Evolutionary conservation across 75 land plant species (phyloP).

Genomic region (Cupressus sempervirens): DNA sequence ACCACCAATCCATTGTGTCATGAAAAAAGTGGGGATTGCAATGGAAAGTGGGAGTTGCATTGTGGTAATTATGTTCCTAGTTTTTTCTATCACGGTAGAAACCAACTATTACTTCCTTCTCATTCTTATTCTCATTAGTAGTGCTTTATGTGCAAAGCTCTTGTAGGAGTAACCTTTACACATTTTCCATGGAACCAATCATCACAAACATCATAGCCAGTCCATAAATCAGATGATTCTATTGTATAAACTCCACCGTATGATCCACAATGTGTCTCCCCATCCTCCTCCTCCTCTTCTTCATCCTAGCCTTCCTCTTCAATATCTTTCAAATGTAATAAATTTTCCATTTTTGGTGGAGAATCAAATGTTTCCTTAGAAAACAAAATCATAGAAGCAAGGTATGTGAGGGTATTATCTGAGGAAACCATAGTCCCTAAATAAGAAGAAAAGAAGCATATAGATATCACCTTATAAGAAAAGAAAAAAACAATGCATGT

Average conservation of each 20-base stretch:
- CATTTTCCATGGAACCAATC: constrained; percentile 69
- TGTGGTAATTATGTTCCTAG: too few relatives aligned
- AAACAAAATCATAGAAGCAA: not conserved
- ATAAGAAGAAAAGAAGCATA: not conserved
- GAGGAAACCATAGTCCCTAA: not conserved
- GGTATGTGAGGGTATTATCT: not conserved
- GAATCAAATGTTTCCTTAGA: constrained; percentile 13
- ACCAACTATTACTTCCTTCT: too few relatives aligned
- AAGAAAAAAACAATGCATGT: too few relatives aligned
- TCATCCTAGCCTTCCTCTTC: constrained; percentile 33
- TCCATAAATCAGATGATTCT: constrained; percentile 50
- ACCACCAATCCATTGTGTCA: too few relatives aligned
- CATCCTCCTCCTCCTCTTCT: constrained; percentile 59
- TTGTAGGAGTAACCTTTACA: constrained; percentile 62
- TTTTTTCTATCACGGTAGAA: too few relatives aligned
- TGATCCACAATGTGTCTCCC: constrained; percentile 48
- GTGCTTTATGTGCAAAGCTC: constrained; percentile 66
- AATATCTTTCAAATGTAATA: constrained; percentile 16
- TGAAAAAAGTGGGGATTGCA: too few relatives aligned
- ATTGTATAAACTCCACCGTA: constrained; percentile 44
- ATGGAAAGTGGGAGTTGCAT: too few relatives aligned
- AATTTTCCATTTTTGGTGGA: constrained; percentile 12
- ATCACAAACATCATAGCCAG: constrained; percentile 61
- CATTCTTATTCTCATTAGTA: too few relatives aligned
- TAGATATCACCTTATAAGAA: not conserved